These are phyloP conservation scores for Harrya chromipes DNA, from an alignment of 768 basidiomycete genomes.

Conservation along the genomic window DNA sequence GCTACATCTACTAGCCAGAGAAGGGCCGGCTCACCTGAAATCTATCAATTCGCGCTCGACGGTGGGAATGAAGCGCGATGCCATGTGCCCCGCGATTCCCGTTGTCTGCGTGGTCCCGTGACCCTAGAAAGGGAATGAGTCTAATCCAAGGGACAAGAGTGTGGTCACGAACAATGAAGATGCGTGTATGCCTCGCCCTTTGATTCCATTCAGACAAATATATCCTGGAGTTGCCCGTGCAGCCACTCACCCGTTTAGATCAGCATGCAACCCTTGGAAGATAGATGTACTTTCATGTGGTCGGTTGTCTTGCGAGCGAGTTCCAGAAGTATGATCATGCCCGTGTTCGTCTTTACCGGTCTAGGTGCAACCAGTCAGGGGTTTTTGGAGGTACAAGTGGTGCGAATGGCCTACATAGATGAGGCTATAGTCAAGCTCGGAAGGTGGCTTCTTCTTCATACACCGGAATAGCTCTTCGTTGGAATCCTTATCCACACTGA, in stretches of 20 bases:
- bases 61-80: conserved; percentile 15
- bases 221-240: neutral
- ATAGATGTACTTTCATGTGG: neutral
- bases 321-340: neutral
- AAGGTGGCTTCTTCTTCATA: conserved; percentile 4
- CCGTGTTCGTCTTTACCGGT: neutral
- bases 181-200: conserved; percentile 11
- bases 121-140: neutral
- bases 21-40: conserved; percentile 4
- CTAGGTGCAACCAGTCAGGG: neutral
- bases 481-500: neutral
- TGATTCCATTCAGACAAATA: too few relatives aligned
- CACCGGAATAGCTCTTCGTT: neutral
- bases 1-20: too few relatives aligned
- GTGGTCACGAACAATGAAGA: conserved; percentile 10
- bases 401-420: conserved; percentile 1
- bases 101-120: conserved; percentile 14
- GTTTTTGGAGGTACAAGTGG: too few relatives aligned
- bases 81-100: conserved; percentile 17
- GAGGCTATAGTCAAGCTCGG: neutral
- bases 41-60: conserved; percentile 18
- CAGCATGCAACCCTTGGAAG: conserved; percentile 10
- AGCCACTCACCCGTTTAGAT: conserved; percentile 12
- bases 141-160: neutral
- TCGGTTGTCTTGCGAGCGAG: neutral